A percentile compares a stretch with the other conserved stretches of the same genome.
These are phyloP conservation scores for Lachancea waltii DNA, from an alignment of 805 yeast species.

Conservation along the genomic window DNA sequence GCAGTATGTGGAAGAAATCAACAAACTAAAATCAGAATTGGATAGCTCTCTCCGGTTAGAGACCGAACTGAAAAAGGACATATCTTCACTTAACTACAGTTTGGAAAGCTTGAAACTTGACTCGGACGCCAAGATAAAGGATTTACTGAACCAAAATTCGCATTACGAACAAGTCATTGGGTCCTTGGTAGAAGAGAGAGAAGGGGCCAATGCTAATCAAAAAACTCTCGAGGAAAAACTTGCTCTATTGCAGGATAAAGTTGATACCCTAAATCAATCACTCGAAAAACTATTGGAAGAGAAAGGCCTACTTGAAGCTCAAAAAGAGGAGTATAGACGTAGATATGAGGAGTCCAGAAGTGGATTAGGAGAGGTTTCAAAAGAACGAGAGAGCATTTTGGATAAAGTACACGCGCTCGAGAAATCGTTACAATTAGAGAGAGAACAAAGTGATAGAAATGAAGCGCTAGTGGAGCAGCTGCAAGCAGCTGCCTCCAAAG, in stretches of 20 bases:
- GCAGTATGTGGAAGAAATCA: slow-evolving; percentile 45
- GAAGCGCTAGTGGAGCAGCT: slow-evolving; percentile 35
- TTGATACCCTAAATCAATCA: slow-evolving; percentile 49
- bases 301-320: slow-evolving; percentile 51
- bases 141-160: slow-evolving; percentile 38
- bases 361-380: slow-evolving; percentile 12
- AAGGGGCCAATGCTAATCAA: slow-evolving; percentile 36
- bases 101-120: slow-evolving; percentile 47
- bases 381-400: slow-evolving; percentile 21
- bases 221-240: slow-evolving; percentile 42
- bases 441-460: slow-evolving; percentile 28
- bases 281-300: slow-evolving; percentile 57
- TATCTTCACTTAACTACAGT: slow-evolving; percentile 55
- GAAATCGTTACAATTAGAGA: slow-evolving; percentile 28
- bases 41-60: slow-evolving; percentile 54
- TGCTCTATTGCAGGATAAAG: slow-evolving; percentile 44
- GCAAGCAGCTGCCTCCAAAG: slow-evolving; percentile 25
- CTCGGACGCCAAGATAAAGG: slow-evolving; percentile 32
- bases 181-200: slow-evolving; percentile 40
- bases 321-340: slow-evolving; percentile 34
- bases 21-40: slow-evolving; percentile 47
- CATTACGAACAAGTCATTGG: slow-evolving; percentile 37
- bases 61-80: slow-evolving; percentile 56
- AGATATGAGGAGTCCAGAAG: slow-evolving; percentile 29
- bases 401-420: slow-evolving; percentile 22